These are phyloP conservation scores for Hygrophoropsis aurantiaca DNA, from an alignment of 768 basidiomycete species.

Conservation along the genomic window DNA sequence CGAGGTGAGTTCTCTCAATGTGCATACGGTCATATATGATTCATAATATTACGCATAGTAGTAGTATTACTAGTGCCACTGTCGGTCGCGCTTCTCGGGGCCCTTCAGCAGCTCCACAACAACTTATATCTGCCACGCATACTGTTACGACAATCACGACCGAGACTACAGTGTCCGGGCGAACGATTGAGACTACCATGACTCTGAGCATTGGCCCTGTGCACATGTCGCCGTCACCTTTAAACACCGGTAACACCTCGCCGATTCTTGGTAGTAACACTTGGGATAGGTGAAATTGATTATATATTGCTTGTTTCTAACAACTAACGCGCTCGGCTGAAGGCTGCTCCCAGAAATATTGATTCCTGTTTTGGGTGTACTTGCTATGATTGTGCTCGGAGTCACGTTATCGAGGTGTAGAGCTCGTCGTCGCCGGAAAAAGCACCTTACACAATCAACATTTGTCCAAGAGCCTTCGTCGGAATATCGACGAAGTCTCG, in stretches of 20 bases:
- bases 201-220: background rate
- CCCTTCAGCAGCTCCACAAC: constrained; percentile 4
- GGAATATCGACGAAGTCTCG: background rate
- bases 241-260: background rate
- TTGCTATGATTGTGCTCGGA: constrained; percentile 8
- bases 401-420: constrained; percentile 5
- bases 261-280: background rate
- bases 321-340: background rate
- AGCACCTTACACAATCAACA: background rate
- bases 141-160: background rate
- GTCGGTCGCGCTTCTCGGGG: background rate
- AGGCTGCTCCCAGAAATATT: constrained; percentile 15
- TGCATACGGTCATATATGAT: too few species aligned
- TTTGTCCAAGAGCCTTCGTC: background rate
- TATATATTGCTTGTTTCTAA: background rate
- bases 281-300: too few species aligned
- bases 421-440: constrained; percentile 1
- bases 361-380: constrained; percentile 5
- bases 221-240: background rate
- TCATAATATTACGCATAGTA: too few species aligned
- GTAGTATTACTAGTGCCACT: background rate
- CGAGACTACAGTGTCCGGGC: background rate
- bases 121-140: background rate
- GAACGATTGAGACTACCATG: constrained; percentile 5
- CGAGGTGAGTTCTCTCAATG: too few species aligned